These are phyloP conservation scores for Cyclotella kingstonii DNA, from an alignment of 108 stramenopile genomes.

Conservation along the genomic window DNA sequence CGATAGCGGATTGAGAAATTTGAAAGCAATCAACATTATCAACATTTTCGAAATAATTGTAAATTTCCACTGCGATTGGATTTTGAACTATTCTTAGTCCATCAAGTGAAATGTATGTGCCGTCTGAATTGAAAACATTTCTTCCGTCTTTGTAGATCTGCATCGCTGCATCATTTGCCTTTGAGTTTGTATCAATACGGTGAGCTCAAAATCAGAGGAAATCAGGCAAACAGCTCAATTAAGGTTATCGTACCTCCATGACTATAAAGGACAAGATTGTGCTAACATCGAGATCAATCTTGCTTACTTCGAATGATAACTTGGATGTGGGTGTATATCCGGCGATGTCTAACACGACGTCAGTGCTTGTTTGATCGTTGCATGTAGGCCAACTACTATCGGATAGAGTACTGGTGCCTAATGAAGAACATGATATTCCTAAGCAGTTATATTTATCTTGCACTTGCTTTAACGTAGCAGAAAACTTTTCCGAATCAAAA, in stretches of 20 bases:
- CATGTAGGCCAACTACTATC: neutral
- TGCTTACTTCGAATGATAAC: conserved; percentile 16
- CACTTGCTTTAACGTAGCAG: conserved; percentile 4
- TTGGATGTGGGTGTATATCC: conserved; percentile 33
- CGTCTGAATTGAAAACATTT: conserved; percentile 31
- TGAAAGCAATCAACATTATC: conserved; percentile 26
- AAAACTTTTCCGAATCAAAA: conserved; percentile 14
- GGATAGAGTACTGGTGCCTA: conserved; percentile 10
- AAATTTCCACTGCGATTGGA: conserved; percentile 9
- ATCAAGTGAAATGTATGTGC: conserved; percentile 25
- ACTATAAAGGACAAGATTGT: conserved; percentile 35
- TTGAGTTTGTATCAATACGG: neutral
- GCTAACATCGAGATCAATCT: conserved; percentile 45
- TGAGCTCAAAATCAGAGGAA: neutral
- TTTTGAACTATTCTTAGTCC: conserved; percentile 23
- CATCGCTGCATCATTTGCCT: conserved; percentile 46
- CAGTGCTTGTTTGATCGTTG: conserved; percentile 2
- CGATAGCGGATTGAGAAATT: conserved; percentile 35
- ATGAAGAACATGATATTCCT: conserved; percentile 28
- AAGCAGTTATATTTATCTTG: conserved; percentile 37
- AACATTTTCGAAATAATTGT: conserved; percentile 27
- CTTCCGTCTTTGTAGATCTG: conserved; percentile 62
- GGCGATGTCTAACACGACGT: conserved; percentile 6
- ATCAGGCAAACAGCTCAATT: neutral
- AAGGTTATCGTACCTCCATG: conserved; percentile 29